Evolutionary conservation across 768 basidiomycete species (phyloP).

Genomic region (Tylopilus sp.): DNA sequence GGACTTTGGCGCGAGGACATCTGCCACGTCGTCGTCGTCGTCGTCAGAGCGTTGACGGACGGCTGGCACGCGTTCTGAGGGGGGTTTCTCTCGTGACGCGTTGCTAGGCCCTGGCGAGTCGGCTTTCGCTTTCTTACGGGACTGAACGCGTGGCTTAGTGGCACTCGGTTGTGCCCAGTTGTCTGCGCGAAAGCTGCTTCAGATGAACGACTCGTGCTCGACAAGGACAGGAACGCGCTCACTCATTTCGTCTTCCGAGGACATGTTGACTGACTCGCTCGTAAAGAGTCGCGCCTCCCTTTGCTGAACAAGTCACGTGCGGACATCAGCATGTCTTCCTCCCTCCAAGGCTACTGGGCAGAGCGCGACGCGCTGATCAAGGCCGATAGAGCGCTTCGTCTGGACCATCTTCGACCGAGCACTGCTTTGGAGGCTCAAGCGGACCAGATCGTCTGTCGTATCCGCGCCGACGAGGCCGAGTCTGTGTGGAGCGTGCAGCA

Average conservation of each 20-base stretch:
- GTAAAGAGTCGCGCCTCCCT: neutral
- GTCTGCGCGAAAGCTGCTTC: constrained; percentile 23
- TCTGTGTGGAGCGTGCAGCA: constrained; percentile 59
- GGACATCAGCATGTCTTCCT: neutral
- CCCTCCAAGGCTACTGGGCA: constrained; percentile 19
- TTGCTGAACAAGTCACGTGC: constrained; percentile 9
- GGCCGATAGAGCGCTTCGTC: constrained; percentile 47
- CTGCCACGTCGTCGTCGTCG: neutral
- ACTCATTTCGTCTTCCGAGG: constrained; percentile 34
- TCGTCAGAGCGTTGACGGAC: neutral
- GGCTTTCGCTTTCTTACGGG: constrained; percentile 18
- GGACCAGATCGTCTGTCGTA: constrained; percentile 51
- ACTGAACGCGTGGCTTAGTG: constrained; percentile 14
- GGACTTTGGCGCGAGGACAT: constrained; percentile 10
- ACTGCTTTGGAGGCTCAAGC: constrained; percentile 47
- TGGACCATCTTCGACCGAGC: constrained; percentile 38
- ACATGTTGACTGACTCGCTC: constrained; percentile 16
- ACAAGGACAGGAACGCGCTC: constrained; percentile 6
- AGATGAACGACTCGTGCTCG: constrained; percentile 20
- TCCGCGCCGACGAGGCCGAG: constrained; percentile 52
- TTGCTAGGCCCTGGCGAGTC: constrained; percentile 14
- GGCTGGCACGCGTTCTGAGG: constrained; percentile 13
- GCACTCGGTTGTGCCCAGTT: constrained; percentile 16
- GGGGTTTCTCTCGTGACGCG: constrained; percentile 10
- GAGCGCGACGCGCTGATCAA: constrained; percentile 31